Evolutionary conservation across 1,284 basidiomycete genomes (phyloP).

Genomic region (Trametes pubescens): DNA sequence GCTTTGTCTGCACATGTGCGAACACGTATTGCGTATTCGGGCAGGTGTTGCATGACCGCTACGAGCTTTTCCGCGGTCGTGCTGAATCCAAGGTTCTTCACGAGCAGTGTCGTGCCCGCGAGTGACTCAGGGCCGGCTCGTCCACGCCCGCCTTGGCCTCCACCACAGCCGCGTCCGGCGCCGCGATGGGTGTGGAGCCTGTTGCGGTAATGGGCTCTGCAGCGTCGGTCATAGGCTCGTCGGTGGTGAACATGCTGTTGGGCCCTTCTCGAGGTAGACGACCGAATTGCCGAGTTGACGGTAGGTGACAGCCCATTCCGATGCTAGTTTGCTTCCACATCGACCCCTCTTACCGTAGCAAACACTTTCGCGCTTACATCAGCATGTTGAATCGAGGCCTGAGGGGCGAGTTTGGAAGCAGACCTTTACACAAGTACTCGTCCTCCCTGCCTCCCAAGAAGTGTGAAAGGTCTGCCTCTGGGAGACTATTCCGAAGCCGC

Average conservation of each 20-base stretch:
- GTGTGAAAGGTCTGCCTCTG: too few relatives aligned
- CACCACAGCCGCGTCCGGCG: slow-evolving; percentile 26
- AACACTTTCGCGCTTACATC: too few relatives aligned
- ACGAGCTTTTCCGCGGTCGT: slow-evolving; percentile 84
- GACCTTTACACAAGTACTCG: too few relatives aligned
- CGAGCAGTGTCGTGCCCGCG: slow-evolving; percentile 86
- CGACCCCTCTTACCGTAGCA: too few relatives aligned
- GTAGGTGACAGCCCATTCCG: too few relatives aligned
- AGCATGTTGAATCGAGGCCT: too few relatives aligned
- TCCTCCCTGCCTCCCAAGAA: too few relatives aligned
- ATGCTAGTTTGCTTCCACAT: too few relatives aligned
- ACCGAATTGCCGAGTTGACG: slow-evolving; percentile 89
- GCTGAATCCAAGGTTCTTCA: slow-evolving; percentile 94
- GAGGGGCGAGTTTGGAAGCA: too few relatives aligned
- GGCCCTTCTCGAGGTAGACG: slow-evolving; percentile 94
- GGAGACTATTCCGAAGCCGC: too few relatives aligned
- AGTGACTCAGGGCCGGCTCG: slow-evolving; percentile 58
- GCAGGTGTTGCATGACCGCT: slow-evolving; percentile 78
- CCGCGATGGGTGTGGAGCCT: slow-evolving; percentile 26
- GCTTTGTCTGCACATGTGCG: slow-evolving; percentile 91
- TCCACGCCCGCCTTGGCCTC: slow-evolving; percentile 49
- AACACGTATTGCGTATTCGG: slow-evolving; percentile 90
- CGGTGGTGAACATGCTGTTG: slow-evolving; percentile 71
- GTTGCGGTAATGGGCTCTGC: slow-evolving; percentile 31
- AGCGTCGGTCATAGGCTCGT: slow-evolving; percentile 25